Conservation (phyloP, 2,329 filamentous ascomycete genomes). For the Verruconis gallopava region DNA sequence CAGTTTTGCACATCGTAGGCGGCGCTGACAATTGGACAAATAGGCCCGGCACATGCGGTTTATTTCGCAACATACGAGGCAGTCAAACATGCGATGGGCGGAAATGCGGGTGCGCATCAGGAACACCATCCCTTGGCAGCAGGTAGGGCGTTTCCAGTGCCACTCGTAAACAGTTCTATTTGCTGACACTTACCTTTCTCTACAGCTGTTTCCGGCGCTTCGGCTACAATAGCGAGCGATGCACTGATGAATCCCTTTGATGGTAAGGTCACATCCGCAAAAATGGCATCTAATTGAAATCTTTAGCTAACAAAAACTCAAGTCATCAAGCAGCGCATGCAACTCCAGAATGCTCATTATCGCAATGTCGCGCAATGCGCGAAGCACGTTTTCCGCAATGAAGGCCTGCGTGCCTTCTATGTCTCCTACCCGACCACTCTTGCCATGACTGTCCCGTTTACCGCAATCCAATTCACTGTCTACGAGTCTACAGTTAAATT, state of each 20-base stretch:
- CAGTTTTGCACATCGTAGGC: slow-evolving; percentile 3
- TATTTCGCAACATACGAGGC: slow-evolving; percentile 98
- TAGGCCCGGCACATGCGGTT: slow-evolving; percentile 90
- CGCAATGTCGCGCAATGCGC: slow-evolving; percentile 79
- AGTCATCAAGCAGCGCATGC: slow-evolving; percentile 99
- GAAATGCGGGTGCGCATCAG: slow-evolving; percentile 73
- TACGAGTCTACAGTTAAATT: slow-evolving; percentile 93
- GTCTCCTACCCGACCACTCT: slow-evolving; percentile 96
- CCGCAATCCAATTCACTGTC: slow-evolving; percentile 89
- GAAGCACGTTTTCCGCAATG: slow-evolving; percentile 69
- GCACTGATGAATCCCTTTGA: slow-evolving; percentile 99
- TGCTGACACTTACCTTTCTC: slow-evolving; percentile 22
- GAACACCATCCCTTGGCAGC: slow-evolving; percentile 88
- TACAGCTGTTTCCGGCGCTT: slow-evolving; percentile 78
- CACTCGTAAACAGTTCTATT: not conserved
- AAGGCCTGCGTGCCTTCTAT: slow-evolving; percentile 88
- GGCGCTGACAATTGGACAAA: slow-evolving; percentile 11
- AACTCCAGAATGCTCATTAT: slow-evolving; percentile 91
- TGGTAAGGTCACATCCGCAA: too few species aligned
- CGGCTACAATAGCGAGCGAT: slow-evolving; percentile 92
- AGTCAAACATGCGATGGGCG: slow-evolving; percentile 91
- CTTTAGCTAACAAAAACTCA: slow-evolving; percentile 15
- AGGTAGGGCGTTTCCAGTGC: slow-evolving; percentile 37
- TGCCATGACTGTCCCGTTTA: slow-evolving; percentile 98
- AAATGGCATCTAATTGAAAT: not conserved